Evolutionary conservation across 2,329 filamentous ascomycete species (phyloP).

Genomic region (Shiraia sp.): DNA sequence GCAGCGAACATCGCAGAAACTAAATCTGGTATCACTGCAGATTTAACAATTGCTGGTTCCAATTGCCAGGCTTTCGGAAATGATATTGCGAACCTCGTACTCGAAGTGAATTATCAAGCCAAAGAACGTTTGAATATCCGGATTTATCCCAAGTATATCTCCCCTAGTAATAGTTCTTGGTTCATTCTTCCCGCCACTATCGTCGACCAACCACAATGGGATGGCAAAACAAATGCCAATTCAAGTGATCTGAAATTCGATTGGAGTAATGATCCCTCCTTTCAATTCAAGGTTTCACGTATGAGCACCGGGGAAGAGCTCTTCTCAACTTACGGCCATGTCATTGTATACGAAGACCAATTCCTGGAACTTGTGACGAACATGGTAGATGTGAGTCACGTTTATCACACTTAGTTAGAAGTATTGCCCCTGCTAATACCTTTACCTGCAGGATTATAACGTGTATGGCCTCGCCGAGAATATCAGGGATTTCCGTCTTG

Average conservation of each 20-base stretch:
- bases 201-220: conserved; percentile 17
- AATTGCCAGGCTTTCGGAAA: conserved; percentile 63
- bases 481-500: conserved; percentile 66
- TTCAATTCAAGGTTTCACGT: conserved; percentile 66
- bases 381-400: conserved; percentile 55
- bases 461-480: conserved; percentile 78
- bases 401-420: conserved; percentile 49
- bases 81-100: conserved; percentile 56
- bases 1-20: conserved; percentile 61
- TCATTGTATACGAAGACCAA: conserved; percentile 74
- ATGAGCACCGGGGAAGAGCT: conserved; percentile 59
- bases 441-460: conserved; percentile 56
- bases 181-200: conserved; percentile 12
- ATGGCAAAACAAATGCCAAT: conserved; percentile 12
- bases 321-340: conserved; percentile 70
- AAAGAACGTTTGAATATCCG: conserved; percentile 25
- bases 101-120: conserved; percentile 62
- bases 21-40: conserved; percentile 62
- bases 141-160: conserved; percentile 18
- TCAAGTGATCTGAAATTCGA: conserved; percentile 17
- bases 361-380: conserved; percentile 55
- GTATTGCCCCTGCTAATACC: conserved; percentile 51
- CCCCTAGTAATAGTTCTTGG: conserved; percentile 12
- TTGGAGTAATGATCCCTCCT: conserved; percentile 54
- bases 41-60: conserved; percentile 66